Base-by-base conservation (phyloP, 768 basidiomycete genomes). In the Xerocomus potaroensis region DNA sequence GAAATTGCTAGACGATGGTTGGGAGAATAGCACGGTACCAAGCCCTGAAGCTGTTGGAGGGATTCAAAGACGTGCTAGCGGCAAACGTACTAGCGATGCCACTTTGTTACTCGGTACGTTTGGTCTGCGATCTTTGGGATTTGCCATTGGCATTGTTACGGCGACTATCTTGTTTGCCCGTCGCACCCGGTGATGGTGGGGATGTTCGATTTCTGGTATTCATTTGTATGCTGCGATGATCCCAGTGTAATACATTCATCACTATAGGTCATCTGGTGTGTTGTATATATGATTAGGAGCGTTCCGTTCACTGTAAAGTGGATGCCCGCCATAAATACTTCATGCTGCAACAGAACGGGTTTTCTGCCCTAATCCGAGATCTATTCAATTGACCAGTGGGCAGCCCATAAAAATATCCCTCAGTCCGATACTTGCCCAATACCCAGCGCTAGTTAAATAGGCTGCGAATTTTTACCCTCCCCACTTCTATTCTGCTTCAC, bases 1-100 rank as follows among this genome's bases (percentile, higher is more conserved):
- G 23, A 74, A 58, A 47, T 67, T 98, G 15, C 65, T 99, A 49
- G 80, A 89, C 50, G 77, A 85, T 35, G 95, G 95, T 4, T 99
- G 93, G 93, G 87, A 91, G 56, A 75, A 79, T 36, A 69, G 76
- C 43, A 49, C 55, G 10, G 69, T 84, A 14, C 78, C 75, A 19
- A 69, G 60, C 21, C 66, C 74, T 8, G 60, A 70, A 47, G 70
- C 75, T 29, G 50, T 81, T 4, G 67, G 70, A 24, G 68, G 72
- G 44, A 43, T 53, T 47, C 31, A 44, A 51, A 50, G 24, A 32
- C 50, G 50, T n/a, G n/a, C n/a, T n/a, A n/a, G n/a, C 8, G 15
- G 19, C 27, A 41, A 49, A 47, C 37, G 36, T 49, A 35, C 42
- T 29, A 19, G 19, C 24, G 19, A n/a, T 21, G 22, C 41, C 31